phyloP scores from a whole-genome alignment of 169 alveolate genomes.

The Cryptosporidium bovis region DNA sequence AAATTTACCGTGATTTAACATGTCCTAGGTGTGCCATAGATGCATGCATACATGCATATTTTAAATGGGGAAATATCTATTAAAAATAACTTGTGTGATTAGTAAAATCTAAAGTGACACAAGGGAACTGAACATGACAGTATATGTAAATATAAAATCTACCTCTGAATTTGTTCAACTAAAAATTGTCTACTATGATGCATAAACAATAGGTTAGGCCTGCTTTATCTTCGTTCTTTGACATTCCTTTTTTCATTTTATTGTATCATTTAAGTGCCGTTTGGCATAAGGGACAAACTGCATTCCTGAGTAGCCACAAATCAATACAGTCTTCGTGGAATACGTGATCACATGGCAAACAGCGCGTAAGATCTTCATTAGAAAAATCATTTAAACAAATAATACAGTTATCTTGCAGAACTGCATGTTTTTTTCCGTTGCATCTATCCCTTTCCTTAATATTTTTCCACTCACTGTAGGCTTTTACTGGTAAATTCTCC shows the following conservation, averaged over 20 bases:
- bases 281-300: constrained; percentile 80
- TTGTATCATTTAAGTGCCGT: constrained; percentile 4
- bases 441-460: constrained; percentile 9
- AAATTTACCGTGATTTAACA: no score
- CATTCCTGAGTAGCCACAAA: constrained; percentile 82
- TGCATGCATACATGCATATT: no score
- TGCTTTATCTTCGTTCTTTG: neutral
- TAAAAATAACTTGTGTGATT: no score
- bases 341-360: constrained; percentile 84
- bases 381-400: constrained; percentile 71
- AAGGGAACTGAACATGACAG: no score
- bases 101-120: no score
- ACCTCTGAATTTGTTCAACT: no score
- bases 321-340: constrained; percentile 85
- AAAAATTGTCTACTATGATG: no score
- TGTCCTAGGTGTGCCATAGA: no score
- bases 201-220: neutral
- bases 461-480: constrained; percentile 63
- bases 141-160: no score
- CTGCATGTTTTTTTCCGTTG: neutral
- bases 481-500: constrained; percentile 48
- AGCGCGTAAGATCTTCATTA: constrained; percentile 75
- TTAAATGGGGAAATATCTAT: no score
- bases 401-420: constrained; percentile 64
- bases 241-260: no score